Conservation (phyloP, 2,329 filamentous ascomycete genomes). For the Blastomyces gilchristii region DNA sequence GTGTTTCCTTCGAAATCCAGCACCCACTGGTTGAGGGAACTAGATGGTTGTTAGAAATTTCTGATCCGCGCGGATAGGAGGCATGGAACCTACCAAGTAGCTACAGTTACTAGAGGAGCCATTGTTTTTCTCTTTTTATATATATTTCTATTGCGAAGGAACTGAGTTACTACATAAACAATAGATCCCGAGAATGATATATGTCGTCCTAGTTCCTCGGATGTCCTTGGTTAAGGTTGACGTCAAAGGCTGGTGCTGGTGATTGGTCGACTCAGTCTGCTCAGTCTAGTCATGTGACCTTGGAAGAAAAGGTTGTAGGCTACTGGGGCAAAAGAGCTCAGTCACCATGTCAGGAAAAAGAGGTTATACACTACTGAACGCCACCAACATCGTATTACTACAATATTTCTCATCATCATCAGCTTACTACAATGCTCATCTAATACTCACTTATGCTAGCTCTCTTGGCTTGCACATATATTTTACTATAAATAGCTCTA, state of each 20-base stretch:
- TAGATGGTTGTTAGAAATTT: slow-evolving; percentile 3
- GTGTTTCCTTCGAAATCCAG: slow-evolving; percentile 54
- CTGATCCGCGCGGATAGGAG: background rate
- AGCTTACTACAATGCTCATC: too few species aligned
- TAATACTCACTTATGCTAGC: too few species aligned
- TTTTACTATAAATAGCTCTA: too few species aligned
- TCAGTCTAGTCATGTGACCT: background rate
- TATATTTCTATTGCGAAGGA: background rate
- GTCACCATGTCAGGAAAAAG: too few species aligned
- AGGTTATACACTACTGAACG: too few species aligned
- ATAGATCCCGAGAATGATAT: background rate
- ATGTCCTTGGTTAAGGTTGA: background rate
- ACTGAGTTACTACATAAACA: background rate
- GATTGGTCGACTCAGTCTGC: background rate
- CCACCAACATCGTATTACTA: too few species aligned
- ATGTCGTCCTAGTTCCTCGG: background rate
- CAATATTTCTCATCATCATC: too few species aligned
- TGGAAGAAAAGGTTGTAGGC: too few species aligned
- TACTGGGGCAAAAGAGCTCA: too few species aligned
- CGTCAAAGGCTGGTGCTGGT: background rate
- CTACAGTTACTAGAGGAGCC: slow-evolving; percentile 9
- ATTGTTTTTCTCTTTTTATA: background rate
- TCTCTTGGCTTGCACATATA: too few species aligned
- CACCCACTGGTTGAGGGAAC: slow-evolving; percentile 22
- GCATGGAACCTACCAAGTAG: slow-evolving; percentile 7